Percentiles rank a stretch among this genome's conserved stretches.
phyloP scores from a whole-genome alignment of 371 early-diverging fungal genomes.

The Cokeromyces recurvatus region DNA sequence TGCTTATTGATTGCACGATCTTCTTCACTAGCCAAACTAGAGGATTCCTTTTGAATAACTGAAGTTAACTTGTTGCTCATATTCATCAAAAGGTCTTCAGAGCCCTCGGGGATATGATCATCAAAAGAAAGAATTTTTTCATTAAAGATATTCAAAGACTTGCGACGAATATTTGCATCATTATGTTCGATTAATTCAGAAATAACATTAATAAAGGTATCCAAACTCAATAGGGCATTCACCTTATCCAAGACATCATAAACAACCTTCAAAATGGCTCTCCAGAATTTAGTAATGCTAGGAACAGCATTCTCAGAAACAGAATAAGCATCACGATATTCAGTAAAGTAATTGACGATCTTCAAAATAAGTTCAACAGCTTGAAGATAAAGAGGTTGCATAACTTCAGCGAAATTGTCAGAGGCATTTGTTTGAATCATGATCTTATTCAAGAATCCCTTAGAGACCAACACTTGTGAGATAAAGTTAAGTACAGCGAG shows the following conservation, averaged over 20 bases:
- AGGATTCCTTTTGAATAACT: conserved; percentile 41
- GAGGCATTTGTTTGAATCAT: conserved; percentile 34
- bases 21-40: conserved; percentile 27
- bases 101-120: conserved; percentile 38
- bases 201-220: conserved; percentile 70
- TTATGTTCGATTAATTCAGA: conserved; percentile 61
- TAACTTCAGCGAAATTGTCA: conserved; percentile 23
- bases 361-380: conserved; percentile 45
- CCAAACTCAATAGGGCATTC: conserved; percentile 69
- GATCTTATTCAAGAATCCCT: conserved; percentile 60
- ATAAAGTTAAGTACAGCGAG: conserved; percentile 68
- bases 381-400: conserved; percentile 53
- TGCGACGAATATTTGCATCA: conserved; percentile 69
- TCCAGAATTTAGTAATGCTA: conserved; percentile 56
- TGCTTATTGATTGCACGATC: conserved; percentile 71
- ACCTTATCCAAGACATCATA: conserved; percentile 75
- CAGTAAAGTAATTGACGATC: conserved; percentile 53
- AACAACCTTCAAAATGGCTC: conserved; percentile 53
- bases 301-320: conserved; percentile 26
- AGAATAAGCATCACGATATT: conserved; percentile 37
- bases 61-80: conserved; percentile 43
- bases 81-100: conserved; percentile 38
- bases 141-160: conserved; percentile 77
- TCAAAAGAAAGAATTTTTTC: conserved; percentile 56
- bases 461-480: conserved; percentile 58